phyloP scores from a whole-genome alignment of 2,329 filamentous ascomycete species.

The Endocalyx cinctus region DNA sequence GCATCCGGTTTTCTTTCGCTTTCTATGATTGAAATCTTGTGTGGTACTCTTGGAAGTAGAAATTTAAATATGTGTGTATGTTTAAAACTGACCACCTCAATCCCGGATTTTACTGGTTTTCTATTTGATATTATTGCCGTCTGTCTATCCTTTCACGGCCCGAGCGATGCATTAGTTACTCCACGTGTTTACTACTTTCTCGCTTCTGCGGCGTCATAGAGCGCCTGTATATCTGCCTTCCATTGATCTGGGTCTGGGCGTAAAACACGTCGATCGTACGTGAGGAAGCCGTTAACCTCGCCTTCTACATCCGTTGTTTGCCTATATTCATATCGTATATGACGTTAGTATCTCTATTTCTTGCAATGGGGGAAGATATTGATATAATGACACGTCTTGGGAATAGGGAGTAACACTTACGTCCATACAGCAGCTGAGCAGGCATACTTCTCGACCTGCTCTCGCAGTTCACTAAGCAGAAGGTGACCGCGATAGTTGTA shows the following conservation, averaged over 20 bases:
- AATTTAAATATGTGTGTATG: too few relatives aligned
- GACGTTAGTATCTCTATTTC: conserved; percentile 3
- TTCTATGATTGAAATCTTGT: too few relatives aligned
- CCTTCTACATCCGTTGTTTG: conserved; percentile 73
- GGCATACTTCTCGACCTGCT: conserved; percentile 54
- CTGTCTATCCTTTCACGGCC: too few relatives aligned
- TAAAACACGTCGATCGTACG: conserved; percentile 60
- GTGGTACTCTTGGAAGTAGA: too few relatives aligned
- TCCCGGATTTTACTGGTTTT: too few relatives aligned
- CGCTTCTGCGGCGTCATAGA: conserved; percentile 54
- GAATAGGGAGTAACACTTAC: conserved; percentile 12
- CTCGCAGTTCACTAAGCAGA: conserved; percentile 56
- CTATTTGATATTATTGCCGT: neutral
- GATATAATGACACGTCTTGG: too few relatives aligned
- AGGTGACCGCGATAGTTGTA: conserved; percentile 64
- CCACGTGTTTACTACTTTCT: too few relatives aligned
- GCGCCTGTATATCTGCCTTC: conserved; percentile 52
- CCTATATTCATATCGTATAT: conserved; percentile 7
- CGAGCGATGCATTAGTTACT: too few relatives aligned
- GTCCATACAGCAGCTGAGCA: conserved; percentile 69
- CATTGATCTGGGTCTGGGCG: conserved; percentile 54
- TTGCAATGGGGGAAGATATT: too few relatives aligned
- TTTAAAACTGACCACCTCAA: too few relatives aligned
- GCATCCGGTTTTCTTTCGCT: too few relatives aligned
- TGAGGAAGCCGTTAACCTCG: conserved; percentile 67